Base-by-base conservation (phyloP, 1,284 basidiomycete genomes). In the Erythrobasidium hasegawianum region DNA sequence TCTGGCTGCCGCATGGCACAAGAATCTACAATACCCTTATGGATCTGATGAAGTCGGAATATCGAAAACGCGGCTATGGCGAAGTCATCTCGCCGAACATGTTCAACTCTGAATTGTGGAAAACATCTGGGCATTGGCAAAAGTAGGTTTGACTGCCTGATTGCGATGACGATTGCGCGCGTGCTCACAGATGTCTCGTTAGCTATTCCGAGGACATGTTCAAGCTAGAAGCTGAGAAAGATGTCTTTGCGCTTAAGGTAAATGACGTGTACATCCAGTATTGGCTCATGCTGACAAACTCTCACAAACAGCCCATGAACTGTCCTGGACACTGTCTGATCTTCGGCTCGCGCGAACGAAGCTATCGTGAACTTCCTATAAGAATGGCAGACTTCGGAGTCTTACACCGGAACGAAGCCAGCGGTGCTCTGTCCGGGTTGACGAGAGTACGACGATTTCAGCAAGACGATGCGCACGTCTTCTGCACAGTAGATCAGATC, bases 331-430 rank as follows among this genome's bases (percentile, higher is more conserved):
- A 98, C 79, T 94, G 90, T 77, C 80, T 98, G 68, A 91, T 98
- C 75, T 99, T 98, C 76, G 95, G 92, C 78, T 88, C 90, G 18
- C 84, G 90, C 69, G 95, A 97, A 78, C 86, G 96, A 69, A 89
- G 87, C 69, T 97, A 97, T 82, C 89, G 88, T 77, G 96, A 99
- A 79, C 82, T 98, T 20, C 96, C 96, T 1, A 86, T 99, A 71
- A 86, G 96, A 20, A 90, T 97, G 86, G 96, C 96, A 16, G 96
- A 99, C 77, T 99, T 99, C 76, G 96, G 96, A 75, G 92, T 98
- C 68, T 83, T 98, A 67, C 96, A 98, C 79, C 82, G 96, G 69
- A 99, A 98, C 75, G 96, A 99, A 77, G 94, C 96, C 0, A 90
- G 87, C 50, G 96, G 96, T 55, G 93, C 95, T 7, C 80, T 99